Base-by-base conservation (phyloP, 2,329 filamentous ascomycete species). In the Diplodia corticola region DNA sequence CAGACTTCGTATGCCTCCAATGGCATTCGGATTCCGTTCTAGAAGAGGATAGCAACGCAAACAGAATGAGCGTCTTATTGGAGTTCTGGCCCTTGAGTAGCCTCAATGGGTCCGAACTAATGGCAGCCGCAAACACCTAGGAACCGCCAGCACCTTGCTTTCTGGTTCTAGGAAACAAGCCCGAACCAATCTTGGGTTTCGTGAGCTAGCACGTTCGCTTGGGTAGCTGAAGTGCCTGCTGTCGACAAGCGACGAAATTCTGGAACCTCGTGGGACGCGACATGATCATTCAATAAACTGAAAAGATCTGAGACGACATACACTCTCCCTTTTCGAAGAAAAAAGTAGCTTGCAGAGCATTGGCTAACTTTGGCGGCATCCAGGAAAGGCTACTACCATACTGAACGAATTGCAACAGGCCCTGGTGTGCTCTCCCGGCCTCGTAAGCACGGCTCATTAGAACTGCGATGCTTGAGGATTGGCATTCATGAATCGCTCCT, bases 291-390 rank as follows among this genome's bases (percentile, higher is more conserved):
- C 5, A 28, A 54, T 20, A 64, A 63, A 66, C 64, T 66, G 64
- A 66, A 66, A 66, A 66, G 64, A 66, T 63, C 64, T 66, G 64
- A 66, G 64, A 66, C 57, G 64, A 46, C 40, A 20, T 33, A 10
- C 30, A 55, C 17, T 22, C 13, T 48, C 48, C 20, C 28, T 20
- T 12, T 30, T 26, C 13, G 35, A 13, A 7, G 24, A 6, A 28
- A 22, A 35, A 22, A 50, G 5, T n/a, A 37, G 40, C 6, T n/a
- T 6, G 7, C 20, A 26, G 12, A 46, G 1, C 37, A 6, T 4
- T 13, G 2, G 64, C 64, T 65, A 65, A 65, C 44, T 37, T 51
- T 22, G 17, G 9, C 17, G 5, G 4, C 26, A n/a, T 26, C 28
- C 51, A 65, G 63, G 33, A 24, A 22, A 26, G 24, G 15, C 49